Evolutionary conservation across 2,329 filamentous ascomycete species (phyloP).

Genomic region (Beauveria rudraprayagi): DNA sequence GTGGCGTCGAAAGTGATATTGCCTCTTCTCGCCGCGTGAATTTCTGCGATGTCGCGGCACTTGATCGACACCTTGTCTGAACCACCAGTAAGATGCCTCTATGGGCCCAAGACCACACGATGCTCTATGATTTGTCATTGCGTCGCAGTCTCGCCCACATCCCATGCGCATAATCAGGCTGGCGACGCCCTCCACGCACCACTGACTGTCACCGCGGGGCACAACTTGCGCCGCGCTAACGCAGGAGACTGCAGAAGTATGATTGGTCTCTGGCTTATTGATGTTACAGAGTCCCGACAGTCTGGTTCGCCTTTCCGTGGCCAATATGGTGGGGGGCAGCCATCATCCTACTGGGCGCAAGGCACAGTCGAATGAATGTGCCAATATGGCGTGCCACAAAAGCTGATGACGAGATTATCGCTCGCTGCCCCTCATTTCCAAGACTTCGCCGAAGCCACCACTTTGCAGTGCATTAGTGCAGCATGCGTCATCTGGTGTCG

Average conservation of each 20-base stretch:
- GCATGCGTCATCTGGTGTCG: neutral
- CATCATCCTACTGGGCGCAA: neutral
- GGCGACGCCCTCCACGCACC: neutral
- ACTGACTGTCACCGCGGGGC: neutral
- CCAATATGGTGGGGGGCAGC: neutral
- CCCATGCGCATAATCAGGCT: neutral
- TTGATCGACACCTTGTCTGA: neutral
- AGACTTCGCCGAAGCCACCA: neutral
- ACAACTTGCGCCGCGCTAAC: no score
- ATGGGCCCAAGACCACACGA: neutral
- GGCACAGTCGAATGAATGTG: neutral
- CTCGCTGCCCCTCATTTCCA: neutral
- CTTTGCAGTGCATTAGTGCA: neutral
- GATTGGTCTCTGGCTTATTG: neutral
- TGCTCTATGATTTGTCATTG: neutral
- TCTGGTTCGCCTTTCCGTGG: neutral
- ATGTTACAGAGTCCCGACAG: neutral
- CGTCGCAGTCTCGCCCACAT: neutral
- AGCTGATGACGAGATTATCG: neutral
- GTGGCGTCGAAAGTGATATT: no score
- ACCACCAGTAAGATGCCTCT: neutral
- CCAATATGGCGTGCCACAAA: neutral
- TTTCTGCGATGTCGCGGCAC: neutral
- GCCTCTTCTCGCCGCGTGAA: neutral
- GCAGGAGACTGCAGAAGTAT: no score